phyloP scores from a whole-genome alignment of 2,329 filamentous ascomycete genomes.

The Verticillium tricorpus region DNA sequence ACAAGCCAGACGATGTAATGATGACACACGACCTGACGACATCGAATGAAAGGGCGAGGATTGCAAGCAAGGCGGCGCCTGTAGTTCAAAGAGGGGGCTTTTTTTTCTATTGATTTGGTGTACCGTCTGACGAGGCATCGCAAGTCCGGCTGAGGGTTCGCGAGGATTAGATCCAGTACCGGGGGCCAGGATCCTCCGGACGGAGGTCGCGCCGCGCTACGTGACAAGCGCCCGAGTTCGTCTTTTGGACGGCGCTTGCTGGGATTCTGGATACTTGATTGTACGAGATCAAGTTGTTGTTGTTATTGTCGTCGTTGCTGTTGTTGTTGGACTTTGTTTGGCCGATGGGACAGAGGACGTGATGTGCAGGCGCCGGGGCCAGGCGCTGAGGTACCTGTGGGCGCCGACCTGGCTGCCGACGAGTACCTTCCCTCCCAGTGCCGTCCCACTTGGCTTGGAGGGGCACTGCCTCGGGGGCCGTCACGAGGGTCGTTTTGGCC shows the following conservation, averaged over 20 bases:
- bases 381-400: neutral
- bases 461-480: neutral
- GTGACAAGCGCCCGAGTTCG: neutral
- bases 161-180: neutral
- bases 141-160: neutral
- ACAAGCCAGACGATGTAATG: neutral
- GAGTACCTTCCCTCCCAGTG: neutral
- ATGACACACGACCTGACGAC: neutral
- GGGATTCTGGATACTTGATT: neutral
- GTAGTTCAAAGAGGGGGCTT: neutral
- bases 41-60: neutral
- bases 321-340: neutral
- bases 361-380: neutral
- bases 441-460: neutral
- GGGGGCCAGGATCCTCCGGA: neutral
- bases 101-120: neutral
- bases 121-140: neutral
- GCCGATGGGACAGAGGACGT: too few relatives aligned
- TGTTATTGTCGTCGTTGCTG: neutral
- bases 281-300: neutral
- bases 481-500: neutral
- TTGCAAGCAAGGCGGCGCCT: neutral
- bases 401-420: neutral
- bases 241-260: neutral
- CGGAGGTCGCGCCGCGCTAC: neutral